These are phyloP conservation scores for Teunomyces cretensis DNA, from an alignment of 805 yeast genomes.

Conservation along the genomic window DNA sequence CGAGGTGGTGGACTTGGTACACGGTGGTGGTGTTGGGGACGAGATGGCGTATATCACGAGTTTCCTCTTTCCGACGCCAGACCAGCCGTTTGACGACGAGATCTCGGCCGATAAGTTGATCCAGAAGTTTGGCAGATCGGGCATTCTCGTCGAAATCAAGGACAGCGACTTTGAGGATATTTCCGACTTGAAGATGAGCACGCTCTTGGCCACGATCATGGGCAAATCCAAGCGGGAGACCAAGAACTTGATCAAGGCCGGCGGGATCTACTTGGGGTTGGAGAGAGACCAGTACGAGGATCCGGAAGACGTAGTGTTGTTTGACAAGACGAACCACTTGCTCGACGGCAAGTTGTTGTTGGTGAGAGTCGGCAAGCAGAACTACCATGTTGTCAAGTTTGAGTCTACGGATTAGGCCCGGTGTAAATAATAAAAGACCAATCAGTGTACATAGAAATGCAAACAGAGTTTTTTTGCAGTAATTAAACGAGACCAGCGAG, in stretches of 20 bases:
- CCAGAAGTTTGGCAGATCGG: conserved; percentile 56
- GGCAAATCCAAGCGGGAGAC: conserved; percentile 57
- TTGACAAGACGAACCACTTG: conserved; percentile 47
- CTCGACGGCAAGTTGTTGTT: conserved; percentile 62
- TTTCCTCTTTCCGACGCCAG: conserved; percentile 61
- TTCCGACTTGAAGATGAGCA: conserved; percentile 47
- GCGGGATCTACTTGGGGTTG: conserved; percentile 73
- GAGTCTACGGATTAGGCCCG: background rate
- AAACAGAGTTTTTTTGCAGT: too few species aligned
- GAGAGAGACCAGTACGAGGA: conserved; percentile 51
- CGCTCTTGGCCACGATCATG: conserved; percentile 49
- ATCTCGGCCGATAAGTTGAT: conserved; percentile 50
- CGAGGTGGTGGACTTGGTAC: conserved; percentile 84
- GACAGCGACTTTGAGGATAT: conserved; percentile 24
- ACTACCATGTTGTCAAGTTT: conserved; percentile 56
- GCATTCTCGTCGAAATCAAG: conserved; percentile 42
- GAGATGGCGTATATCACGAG: conserved; percentile 67
- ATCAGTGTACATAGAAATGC: conserved; percentile 2
- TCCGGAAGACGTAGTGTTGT: conserved; percentile 48
- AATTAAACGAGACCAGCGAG: too few species aligned
- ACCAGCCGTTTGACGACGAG: conserved; percentile 47
- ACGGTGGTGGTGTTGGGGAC: conserved; percentile 75
- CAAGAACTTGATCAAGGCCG: conserved; percentile 59
- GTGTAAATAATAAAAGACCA: background rate
- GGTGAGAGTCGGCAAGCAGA: conserved; percentile 73